phyloP scores from a whole-genome alignment of 2,329 filamentous ascomycete species.

The Helicocarpus griseus region DNA sequence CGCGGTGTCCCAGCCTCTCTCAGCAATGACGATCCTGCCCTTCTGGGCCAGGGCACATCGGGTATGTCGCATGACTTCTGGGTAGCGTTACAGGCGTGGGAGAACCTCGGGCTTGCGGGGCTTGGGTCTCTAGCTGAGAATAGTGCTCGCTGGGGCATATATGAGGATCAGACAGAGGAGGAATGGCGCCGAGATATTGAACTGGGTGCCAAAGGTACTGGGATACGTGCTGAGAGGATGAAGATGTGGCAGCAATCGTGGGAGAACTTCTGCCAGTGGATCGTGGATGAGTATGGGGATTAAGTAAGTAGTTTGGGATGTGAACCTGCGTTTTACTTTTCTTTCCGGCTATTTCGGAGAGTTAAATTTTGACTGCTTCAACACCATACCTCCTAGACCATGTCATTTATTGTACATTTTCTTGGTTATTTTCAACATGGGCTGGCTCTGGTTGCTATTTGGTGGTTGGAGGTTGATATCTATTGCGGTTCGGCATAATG shows the following conservation, averaged over 20 bases:
- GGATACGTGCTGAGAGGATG: constrained; percentile 61
- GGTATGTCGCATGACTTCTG: constrained; percentile 91
- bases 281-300: constrained; percentile 62
- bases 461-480: no score
- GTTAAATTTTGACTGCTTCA: no score
- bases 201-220: constrained; percentile 61
- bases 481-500: no score
- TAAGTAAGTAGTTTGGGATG: not conserved
- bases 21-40: constrained; percentile 84
- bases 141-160: constrained; percentile 79
- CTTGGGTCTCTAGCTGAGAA: constrained; percentile 85
- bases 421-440: no score
- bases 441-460: no score
- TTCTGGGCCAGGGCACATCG: constrained; percentile 71
- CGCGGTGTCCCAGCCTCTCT: constrained; percentile 75
- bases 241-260: constrained; percentile 72
- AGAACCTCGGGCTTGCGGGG: constrained; percentile 80
- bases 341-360: no score
- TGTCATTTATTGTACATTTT: no score
- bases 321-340: no score
- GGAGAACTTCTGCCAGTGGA: constrained; percentile 86
- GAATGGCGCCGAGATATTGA: constrained; percentile 66
- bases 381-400: no score
- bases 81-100: constrained; percentile 84
- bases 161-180: constrained; percentile 64